Evolutionary conservation across 208 protist genomes (phyloP).

Genomic region (Ichthyophonus hoferi): DNA sequence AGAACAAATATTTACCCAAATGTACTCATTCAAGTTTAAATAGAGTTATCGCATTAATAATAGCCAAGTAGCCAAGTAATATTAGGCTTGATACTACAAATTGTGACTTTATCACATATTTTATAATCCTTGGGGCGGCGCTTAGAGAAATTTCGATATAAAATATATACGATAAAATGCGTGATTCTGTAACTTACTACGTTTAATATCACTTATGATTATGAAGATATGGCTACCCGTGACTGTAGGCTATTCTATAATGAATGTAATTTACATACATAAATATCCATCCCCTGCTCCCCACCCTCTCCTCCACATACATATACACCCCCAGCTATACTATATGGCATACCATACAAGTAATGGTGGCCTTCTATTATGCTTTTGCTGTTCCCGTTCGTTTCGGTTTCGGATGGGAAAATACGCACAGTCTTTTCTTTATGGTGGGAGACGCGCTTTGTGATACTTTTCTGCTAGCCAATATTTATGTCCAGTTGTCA

Average conservation of each 20-base stretch:
- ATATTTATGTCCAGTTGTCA: neutral
- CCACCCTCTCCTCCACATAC: neutral
- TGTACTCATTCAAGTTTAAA: too few species aligned
- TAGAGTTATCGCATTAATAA: too few species aligned
- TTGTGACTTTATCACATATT: too few species aligned
- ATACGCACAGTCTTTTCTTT: neutral
- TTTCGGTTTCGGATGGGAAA: neutral
- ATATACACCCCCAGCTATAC: neutral
- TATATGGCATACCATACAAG: neutral
- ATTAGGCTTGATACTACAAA: too few species aligned
- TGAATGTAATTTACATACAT: neutral
- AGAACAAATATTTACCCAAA: too few species aligned
- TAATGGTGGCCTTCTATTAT: neutral
- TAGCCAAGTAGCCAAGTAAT: too few species aligned
- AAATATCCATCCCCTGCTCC: neutral
- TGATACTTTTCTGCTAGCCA: neutral
- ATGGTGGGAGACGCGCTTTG: neutral
- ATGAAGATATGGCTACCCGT: too few species aligned
- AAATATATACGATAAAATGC: neutral
- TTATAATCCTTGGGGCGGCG: neutral
- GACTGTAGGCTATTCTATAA: too few species aligned
- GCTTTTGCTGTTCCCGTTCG: neutral
- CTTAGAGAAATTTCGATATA: neutral
- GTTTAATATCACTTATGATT: too few species aligned
- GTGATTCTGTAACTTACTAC: too few species aligned